Conservation (phyloP, 2,329 filamentous ascomycete genomes). For the Cercospora sp. region DNA sequence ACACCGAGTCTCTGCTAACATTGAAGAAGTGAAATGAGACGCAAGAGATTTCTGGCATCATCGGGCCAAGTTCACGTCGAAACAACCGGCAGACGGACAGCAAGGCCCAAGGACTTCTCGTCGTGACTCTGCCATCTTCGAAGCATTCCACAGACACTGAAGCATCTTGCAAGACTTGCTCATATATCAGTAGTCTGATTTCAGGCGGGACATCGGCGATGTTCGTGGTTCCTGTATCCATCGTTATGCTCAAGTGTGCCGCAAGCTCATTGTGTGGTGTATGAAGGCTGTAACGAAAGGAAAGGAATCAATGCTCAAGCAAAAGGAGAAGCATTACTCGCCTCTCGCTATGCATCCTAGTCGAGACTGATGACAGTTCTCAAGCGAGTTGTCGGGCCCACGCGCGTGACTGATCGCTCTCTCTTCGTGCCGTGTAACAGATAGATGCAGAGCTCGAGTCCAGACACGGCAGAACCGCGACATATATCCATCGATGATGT, state of each 20-base stretch:
- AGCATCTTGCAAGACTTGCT: slow-evolving; percentile 8
- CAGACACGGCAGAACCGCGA: background rate
- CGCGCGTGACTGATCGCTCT: background rate
- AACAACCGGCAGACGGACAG: background rate
- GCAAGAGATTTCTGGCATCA: background rate
- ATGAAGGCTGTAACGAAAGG: background rate
- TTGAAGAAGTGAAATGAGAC: background rate
- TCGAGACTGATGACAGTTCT: background rate
- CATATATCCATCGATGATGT: background rate
- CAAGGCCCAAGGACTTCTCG: background rate
- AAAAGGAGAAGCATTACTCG: background rate
- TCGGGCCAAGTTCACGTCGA: background rate
- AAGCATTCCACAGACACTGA: background rate
- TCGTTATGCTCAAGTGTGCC: background rate
- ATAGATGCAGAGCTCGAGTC: slow-evolving; percentile 5
- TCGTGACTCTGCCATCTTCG: background rate
- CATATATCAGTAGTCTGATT: slow-evolving; percentile 9
- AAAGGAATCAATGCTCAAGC: background rate
- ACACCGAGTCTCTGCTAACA: background rate
- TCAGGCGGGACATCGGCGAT: too few relatives aligned
- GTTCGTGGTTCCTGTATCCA: background rate
- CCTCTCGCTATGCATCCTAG: background rate
- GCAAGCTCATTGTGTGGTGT: background rate
- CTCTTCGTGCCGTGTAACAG: slow-evolving; percentile 3
- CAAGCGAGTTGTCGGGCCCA: background rate